phyloP scores from a whole-genome alignment of 2,329 filamentous ascomycete genomes.

The Aureobasidium vineae region DNA sequence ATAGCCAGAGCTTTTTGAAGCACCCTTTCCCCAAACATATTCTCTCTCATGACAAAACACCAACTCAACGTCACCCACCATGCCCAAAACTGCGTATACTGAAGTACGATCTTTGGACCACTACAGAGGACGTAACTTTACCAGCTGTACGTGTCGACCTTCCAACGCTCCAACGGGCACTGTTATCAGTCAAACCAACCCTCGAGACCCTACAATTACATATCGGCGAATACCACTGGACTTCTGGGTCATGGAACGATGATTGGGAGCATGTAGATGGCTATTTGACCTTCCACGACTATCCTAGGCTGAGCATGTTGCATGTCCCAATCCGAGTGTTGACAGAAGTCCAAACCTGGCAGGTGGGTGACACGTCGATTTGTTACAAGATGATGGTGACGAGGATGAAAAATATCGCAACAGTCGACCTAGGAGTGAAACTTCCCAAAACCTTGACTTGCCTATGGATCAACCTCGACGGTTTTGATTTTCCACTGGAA shows the following conservation, averaged over 20 bases:
- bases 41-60: not conserved
- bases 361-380: not conserved
- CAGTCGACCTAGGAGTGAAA: not conserved
- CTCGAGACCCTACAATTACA: conserved; percentile 3
- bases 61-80: not conserved
- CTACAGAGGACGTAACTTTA: not conserved
- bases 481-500: not conserved
- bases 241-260: conserved; percentile 3
- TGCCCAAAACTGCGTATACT: not conserved
- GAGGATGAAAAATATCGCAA: not conserved
- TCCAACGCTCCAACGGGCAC: not conserved
- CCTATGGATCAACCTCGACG: conserved; percentile 16
- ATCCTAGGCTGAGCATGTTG: not conserved
- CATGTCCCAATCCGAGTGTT: conserved; percentile 6
- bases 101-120: conserved; percentile 11
- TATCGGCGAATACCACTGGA: not conserved
- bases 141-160: not conserved
- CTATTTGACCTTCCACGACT: not conserved
- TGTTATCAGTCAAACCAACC: not conserved
- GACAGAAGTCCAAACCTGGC: not conserved
- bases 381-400: not conserved
- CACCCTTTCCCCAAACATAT: not conserved
- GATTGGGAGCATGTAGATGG: not conserved
- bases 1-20: not conserved
- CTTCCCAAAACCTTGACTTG: not conserved